Conservation (phyloP, 1,284 basidiomycete genomes). For the Rhodotorula sp. region DNA sequence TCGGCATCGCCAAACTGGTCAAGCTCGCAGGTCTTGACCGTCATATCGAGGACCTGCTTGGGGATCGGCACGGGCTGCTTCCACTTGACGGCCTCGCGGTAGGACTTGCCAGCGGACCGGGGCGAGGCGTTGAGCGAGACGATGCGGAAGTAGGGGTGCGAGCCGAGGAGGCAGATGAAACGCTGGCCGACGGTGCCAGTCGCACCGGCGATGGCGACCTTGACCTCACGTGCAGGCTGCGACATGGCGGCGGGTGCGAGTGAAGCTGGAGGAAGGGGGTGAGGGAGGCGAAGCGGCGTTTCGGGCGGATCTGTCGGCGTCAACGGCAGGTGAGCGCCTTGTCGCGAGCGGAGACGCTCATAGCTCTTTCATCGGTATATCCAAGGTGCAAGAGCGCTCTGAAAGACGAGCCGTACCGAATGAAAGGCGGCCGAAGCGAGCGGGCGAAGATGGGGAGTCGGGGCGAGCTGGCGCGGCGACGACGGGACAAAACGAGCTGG, state of each 20-base stretch:
- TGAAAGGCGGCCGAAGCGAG: neutral
- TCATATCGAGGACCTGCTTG: slow-evolving; percentile 61
- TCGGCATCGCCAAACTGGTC: slow-evolving; percentile 76
- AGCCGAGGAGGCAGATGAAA: slow-evolving; percentile 83
- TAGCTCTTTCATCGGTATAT: too few relatives aligned
- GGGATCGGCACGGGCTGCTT: slow-evolving; percentile 85
- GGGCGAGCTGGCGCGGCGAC: neutral
- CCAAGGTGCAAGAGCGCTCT: too few relatives aligned
- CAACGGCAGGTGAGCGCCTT: neutral
- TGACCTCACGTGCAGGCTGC: slow-evolving; percentile 52
- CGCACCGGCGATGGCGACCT: slow-evolving; percentile 91
- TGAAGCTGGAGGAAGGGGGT: neutral
- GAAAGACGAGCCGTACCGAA: too few relatives aligned
- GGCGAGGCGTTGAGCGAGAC: slow-evolving; percentile 85
- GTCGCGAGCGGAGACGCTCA: neutral
- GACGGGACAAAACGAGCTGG: neutral
- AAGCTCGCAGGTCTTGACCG: slow-evolving; percentile 76
- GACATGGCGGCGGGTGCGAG: slow-evolving; percentile 5
- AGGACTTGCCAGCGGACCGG: slow-evolving; percentile 82
- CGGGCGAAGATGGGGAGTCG: neutral
- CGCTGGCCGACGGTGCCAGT: slow-evolving; percentile 93
- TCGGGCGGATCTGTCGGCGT: neutral
- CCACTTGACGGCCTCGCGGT: slow-evolving; percentile 78
- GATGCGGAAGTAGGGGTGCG: slow-evolving; percentile 88
- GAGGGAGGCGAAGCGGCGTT: neutral